Evolutionary conservation across 352 stramenopile species (phyloP).

Genomic region (Globisporangium echinulatum): DNA sequence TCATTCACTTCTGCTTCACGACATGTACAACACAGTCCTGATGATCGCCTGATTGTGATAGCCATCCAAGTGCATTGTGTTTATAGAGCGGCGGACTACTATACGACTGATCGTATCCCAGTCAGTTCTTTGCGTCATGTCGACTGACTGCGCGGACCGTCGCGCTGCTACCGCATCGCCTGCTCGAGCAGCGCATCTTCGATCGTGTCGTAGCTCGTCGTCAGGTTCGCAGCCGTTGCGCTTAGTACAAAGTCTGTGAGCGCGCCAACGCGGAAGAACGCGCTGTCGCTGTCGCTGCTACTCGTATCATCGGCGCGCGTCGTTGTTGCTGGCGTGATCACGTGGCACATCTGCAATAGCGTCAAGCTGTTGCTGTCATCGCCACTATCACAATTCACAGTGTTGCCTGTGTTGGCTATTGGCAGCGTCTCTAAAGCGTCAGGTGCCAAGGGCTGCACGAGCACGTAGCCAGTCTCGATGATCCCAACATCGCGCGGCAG

Average conservation of each 20-base stretch:
- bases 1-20: too few relatives aligned
- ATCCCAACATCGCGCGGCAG: constrained; percentile 33
- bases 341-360: constrained; percentile 15
- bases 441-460: constrained; percentile 19
- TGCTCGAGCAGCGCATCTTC: constrained; percentile 11
- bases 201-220: constrained; percentile 16
- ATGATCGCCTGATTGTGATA: too few relatives aligned
- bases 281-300: not conserved
- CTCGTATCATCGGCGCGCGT: not conserved
- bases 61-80: too few relatives aligned
- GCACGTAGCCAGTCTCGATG: constrained; percentile 33
- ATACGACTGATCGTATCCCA: not conserved
- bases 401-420: too few relatives aligned
- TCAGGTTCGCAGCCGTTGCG: constrained; percentile 14
- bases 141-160: not conserved
- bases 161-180: not conserved
- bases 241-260: constrained; percentile 21
- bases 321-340: constrained; percentile 11
- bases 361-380: constrained; percentile 1
- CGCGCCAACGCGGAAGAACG: constrained; percentile 9
- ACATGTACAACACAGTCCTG: too few relatives aligned
- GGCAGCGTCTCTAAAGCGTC: too few relatives aligned
- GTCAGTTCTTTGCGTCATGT: too few relatives aligned
- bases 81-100: too few relatives aligned
- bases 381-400: too few relatives aligned